These are phyloP conservation scores for Myrmaecium sp. DNA, from an alignment of 2,329 filamentous ascomycete species.

Conservation along the genomic window DNA sequence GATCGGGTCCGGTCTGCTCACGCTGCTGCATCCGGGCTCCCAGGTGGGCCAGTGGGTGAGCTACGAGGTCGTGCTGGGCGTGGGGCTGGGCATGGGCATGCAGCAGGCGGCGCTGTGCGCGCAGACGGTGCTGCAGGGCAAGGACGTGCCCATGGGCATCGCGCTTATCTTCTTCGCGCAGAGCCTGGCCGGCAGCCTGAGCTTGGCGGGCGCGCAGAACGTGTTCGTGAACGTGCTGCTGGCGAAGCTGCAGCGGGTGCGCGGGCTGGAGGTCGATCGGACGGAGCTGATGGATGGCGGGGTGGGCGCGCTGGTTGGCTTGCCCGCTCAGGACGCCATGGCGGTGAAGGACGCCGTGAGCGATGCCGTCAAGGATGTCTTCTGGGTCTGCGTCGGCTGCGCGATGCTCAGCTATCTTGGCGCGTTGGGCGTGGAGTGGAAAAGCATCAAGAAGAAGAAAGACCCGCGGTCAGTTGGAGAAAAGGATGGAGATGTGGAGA, in stretches of 20 bases:
- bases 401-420: constrained; percentile 38
- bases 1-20: constrained; percentile 29
- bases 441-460: constrained; percentile 44
- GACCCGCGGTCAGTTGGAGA: too few species aligned
- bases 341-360: constrained; percentile 44
- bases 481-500: too few species aligned
- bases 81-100: constrained; percentile 31
- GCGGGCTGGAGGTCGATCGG: too few species aligned
- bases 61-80: constrained; percentile 22
- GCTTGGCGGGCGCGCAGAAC: constrained; percentile 32
- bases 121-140: constrained; percentile 25
- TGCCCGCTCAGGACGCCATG: constrained; percentile 36
- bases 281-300: constrained; percentile 20
- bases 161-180: constrained; percentile 32
- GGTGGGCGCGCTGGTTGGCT: constrained; percentile 9
- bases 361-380: constrained; percentile 38
- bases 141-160: constrained; percentile 30
- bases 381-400: constrained; percentile 42
- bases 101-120: constrained; percentile 30
- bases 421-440: constrained; percentile 43
- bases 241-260: constrained; percentile 18
- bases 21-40: constrained; percentile 25
- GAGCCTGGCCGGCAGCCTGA: constrained; percentile 30
- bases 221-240: constrained; percentile 33
- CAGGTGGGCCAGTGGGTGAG: constrained; percentile 21